phyloP scores from a whole-genome alignment of 345 rosid genomes.

The Hirschfeldia incana region DNA sequence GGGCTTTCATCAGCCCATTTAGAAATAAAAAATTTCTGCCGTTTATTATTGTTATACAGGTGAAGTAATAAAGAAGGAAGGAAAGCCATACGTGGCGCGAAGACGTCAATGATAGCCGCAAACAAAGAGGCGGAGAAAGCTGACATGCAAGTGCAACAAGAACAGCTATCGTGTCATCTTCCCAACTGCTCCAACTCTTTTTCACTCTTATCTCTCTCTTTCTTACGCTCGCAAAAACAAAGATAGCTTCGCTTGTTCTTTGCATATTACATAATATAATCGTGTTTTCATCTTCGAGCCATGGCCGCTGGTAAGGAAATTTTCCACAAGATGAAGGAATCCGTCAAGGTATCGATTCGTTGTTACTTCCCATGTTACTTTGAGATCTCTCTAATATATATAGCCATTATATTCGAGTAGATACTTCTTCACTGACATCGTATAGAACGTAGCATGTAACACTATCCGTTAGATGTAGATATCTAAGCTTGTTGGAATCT shows the following conservation, averaged over 20 bases:
- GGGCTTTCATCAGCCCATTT: constrained; percentile 17
- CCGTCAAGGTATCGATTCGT: neutral
- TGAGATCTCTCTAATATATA: neutral
- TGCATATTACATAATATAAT: neutral
- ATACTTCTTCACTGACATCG: neutral
- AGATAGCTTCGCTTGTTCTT: constrained; percentile 3
- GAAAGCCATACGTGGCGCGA: constrained; percentile 37
- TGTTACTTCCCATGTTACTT: neutral
- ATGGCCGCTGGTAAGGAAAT: constrained; percentile 71
- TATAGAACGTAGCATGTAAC: neutral
- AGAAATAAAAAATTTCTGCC: neutral
- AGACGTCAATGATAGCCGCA: constrained; percentile 28
- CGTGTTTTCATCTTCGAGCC: constrained; percentile 14
- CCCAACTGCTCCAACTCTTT: neutral
- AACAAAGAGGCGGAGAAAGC: constrained; percentile 39
- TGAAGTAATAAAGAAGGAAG: neutral
- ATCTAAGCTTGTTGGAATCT: neutral
- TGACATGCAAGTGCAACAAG: constrained; percentile 22
- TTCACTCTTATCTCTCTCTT: neutral
- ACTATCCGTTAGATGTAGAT: neutral
- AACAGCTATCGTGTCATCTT: constrained; percentile 29
- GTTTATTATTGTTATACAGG: neutral
- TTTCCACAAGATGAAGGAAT: constrained; percentile 80
- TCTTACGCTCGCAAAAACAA: neutral
- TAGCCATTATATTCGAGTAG: neutral